Base-by-base conservation (phyloP, 805 yeast species). In the Danielozyma ontarioensis region DNA sequence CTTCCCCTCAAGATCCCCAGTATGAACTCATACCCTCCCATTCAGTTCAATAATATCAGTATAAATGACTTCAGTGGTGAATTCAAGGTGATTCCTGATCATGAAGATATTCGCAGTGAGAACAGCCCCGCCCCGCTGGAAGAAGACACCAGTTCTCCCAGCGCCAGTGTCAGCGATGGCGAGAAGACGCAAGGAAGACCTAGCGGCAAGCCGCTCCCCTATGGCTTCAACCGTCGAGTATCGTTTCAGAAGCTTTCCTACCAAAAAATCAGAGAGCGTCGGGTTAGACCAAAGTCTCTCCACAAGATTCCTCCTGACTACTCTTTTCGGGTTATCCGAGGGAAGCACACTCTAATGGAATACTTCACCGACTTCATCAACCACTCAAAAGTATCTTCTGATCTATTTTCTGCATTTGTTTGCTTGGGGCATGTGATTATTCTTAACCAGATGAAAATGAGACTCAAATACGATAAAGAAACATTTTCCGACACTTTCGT, bases 1-100 rank as follows among this genome's bases (percentile, higher is more conserved):
- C 30, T 52, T 27, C 56, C 56, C 4, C 26, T 50, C 8, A 37
- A 33, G 15, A 45, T 52, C 13, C 57, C 58, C 1, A 11, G 37
- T 1, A 41, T 45, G n/a, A 17, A 3, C 28, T 19, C 39, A 6
- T 53, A 53, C 34, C 46, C 48, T 3, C 40, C 51, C 3, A 27
- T 56, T 8, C 56, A 53, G 28, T 56, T 50, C 29, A 42, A 46
- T 27, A 37, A 47, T 16, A 22, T 42, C 12, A 37, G 44, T 2
- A 34, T 41, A 2, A 17, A 40, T 22, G 55, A 52, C 35, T 51
- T 54, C 31, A 36, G 33, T 5, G 35, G 39, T 17, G 57, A 50
- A 8, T 51, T 42, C 24, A 44, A 36, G n/a, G 40, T 42, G 1
- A 26, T 44, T 3, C 39, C 37, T 14, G 42, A 41, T 21, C 22